A percentile compares a stretch with the other conserved stretches of the same genome.
Evolutionary conservation across 805 yeast genomes (phyloP).

Genomic region (Metschnikowia similis): DNA sequence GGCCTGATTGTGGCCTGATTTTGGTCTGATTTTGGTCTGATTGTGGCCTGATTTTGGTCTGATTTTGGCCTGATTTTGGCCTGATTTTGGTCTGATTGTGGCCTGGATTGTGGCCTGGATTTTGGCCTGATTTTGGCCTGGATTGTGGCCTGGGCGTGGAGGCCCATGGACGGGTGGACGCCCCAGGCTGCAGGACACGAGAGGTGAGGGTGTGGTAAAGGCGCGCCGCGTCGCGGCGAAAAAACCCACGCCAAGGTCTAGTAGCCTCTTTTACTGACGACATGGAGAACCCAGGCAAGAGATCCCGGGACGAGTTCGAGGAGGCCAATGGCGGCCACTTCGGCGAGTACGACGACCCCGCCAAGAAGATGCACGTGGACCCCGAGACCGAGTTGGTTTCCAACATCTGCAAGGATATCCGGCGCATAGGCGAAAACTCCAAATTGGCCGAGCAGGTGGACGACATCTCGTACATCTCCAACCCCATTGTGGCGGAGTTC

Average conservation of each 20-base stretch:
- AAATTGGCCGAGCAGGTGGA: constrained; percentile 37
- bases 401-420: constrained; percentile 42
- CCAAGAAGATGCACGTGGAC: constrained; percentile 38
- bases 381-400: constrained; percentile 38
- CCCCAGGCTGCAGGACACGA: background rate
- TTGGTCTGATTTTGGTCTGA: no score
- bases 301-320: constrained; percentile 23
- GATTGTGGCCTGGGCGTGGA: no score
- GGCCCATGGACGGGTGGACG: background rate
- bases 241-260: background rate
- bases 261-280: background rate
- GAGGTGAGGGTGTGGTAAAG: background rate
- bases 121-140: no score
- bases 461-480: constrained; percentile 61
- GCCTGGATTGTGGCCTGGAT: no score
- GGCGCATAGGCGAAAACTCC: constrained; percentile 41
- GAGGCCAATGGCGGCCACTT: constrained; percentile 10
- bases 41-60: no score
- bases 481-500: constrained; percentile 61
- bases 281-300: constrained; percentile 17
- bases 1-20: no score
- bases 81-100: no score
- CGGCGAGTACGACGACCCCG: constrained; percentile 15
- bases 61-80: no score
- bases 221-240: constrained; percentile 2